Percentiles rank a stretch among this genome's conserved stretches.
Conservation (phyloP, 176 grass and related monocot species). For the Aechmea fasciata region DNA sequence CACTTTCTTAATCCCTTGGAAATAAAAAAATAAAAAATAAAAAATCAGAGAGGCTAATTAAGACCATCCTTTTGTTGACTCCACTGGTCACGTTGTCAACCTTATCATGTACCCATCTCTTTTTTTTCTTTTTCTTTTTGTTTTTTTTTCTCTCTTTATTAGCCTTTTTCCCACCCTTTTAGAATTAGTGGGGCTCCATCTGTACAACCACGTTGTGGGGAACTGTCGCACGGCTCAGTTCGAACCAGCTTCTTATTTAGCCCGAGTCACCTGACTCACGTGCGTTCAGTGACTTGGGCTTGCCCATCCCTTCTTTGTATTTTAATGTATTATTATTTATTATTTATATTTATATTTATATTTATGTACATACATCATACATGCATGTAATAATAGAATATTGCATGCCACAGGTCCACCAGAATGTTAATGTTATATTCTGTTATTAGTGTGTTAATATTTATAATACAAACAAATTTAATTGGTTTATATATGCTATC, state of each 20-base stretch:
- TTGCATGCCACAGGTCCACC: too few species aligned
- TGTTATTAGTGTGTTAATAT: too few species aligned
- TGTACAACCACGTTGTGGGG: not conserved
- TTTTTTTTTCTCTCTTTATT: constrained; percentile 6
- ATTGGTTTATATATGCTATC: too few species aligned
- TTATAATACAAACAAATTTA: too few species aligned
- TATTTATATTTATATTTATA: not conserved
- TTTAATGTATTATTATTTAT: not conserved
- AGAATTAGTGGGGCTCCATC: not conserved
- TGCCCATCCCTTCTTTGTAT: not conserved
- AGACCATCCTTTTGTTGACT: constrained; percentile 1
- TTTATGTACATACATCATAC: not conserved
- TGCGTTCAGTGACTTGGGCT: not conserved
- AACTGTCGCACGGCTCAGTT: not conserved
- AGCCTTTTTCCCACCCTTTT: not conserved
- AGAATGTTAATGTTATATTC: too few species aligned
- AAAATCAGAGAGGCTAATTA: not conserved
- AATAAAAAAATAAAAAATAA: too few species aligned
- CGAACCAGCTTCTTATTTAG: not conserved
- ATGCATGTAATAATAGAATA: not conserved
- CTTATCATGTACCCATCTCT: constrained; percentile 3
- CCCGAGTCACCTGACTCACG: not conserved
- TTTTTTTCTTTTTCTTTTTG: not conserved
- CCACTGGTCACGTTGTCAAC: constrained; percentile 1
- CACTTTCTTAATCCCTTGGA: too few species aligned